Conservation (phyloP, 305 asterid genomes). For the Rubia tinctorum region DNA sequence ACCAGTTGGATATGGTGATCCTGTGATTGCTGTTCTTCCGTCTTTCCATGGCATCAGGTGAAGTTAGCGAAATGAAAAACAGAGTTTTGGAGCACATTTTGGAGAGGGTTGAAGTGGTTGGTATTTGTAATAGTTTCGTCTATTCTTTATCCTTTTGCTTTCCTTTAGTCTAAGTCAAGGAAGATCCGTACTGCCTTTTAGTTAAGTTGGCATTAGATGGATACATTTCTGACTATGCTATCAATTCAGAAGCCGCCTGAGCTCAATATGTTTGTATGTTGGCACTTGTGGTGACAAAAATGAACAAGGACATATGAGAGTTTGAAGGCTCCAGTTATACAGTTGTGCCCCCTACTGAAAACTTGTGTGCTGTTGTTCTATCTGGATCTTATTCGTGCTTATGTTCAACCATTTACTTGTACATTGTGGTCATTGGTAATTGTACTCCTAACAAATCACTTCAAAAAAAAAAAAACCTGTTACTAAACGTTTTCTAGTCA, state of each 20-base stretch:
- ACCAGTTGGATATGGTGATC: constrained; percentile 80
- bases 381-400: background rate
- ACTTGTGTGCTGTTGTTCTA: background rate
- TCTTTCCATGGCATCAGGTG: constrained; percentile 56
- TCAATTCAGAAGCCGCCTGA: constrained; percentile 3
- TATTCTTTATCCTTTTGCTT: constrained; percentile 9
- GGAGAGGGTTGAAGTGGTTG: constrained; percentile 7
- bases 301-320: background rate
- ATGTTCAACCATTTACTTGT: too few species aligned
- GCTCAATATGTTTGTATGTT: constrained; percentile 12
- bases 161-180: constrained; percentile 8
- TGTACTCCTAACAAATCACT: too few species aligned
- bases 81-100: background rate
- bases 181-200: constrained; percentile 9
- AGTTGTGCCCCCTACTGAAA: background rate
- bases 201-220: constrained; percentile 8
- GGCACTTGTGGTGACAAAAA: background rate
- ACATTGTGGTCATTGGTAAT: too few species aligned
- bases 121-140: constrained; percentile 3
- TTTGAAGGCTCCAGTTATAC: constrained; percentile 3
- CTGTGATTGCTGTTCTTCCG: constrained; percentile 71
- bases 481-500: too few species aligned
- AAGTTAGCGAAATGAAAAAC: constrained; percentile 13
- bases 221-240: background rate
- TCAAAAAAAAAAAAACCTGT: too few species aligned